Conservation (phyloP, 2,329 filamentous ascomycete species). For the Teratosphaeria nubilosa region DNA sequence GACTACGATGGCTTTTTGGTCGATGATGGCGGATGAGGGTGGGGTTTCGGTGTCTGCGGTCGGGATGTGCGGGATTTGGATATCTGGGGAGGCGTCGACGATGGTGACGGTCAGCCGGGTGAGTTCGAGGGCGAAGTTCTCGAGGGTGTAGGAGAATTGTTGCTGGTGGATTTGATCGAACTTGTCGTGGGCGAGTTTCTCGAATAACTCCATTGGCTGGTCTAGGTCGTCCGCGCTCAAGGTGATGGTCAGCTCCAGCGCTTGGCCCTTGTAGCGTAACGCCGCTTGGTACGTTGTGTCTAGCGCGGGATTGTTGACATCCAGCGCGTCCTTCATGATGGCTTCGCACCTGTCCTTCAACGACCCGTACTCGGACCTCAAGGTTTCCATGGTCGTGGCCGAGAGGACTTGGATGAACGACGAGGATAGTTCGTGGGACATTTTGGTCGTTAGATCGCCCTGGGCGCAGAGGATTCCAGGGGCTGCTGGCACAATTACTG, state of each 20-base stretch:
- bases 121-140: conserved; percentile 17
- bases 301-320: conserved; percentile 8
- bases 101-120: conserved; percentile 15
- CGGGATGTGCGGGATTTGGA: conserved; percentile 14
- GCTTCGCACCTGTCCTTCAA: conserved; percentile 13
- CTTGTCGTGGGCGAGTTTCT: conserved; percentile 13
- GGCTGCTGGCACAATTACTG: conserved; percentile 19
- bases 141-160: conserved; percentile 18
- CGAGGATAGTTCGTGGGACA: conserved; percentile 18
- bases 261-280: conserved; percentile 18
- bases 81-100: conserved; percentile 15
- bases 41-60: conserved; percentile 11
- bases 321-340: conserved; percentile 15
- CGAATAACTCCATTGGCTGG: conserved; percentile 13
- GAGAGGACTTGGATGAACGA: conserved; percentile 17
- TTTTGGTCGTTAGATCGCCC: conserved; percentile 18
- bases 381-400: conserved; percentile 14
- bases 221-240: conserved; percentile 12
- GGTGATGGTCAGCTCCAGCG: conserved; percentile 14
- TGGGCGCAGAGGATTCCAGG: conserved; percentile 20
- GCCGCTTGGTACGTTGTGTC: conserved; percentile 12
- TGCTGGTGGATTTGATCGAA: conserved; percentile 17
- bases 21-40: conserved; percentile 13
- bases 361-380: conserved; percentile 9
- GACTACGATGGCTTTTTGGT: conserved; percentile 15